Evolutionary conservation across 176 grass and related monocot species (phyloP).

Genomic region (Alloteropsis semialata): DNA sequence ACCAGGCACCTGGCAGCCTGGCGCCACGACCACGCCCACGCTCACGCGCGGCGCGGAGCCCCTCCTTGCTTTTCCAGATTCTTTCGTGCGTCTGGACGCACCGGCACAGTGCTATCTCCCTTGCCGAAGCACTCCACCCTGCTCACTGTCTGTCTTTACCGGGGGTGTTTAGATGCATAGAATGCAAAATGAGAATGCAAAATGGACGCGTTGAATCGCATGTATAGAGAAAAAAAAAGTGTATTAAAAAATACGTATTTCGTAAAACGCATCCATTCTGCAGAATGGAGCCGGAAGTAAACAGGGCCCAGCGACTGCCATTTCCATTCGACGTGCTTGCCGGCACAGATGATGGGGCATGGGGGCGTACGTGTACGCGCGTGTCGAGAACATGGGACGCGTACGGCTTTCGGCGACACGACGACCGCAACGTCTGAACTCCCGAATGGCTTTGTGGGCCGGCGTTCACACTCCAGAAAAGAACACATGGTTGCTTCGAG

Average conservation of each 20-base stretch:
- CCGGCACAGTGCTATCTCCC: background rate
- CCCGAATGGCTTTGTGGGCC: background rate
- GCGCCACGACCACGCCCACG: background rate
- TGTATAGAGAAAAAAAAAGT: too few species aligned
- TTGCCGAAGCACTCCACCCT: background rate
- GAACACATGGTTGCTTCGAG: background rate
- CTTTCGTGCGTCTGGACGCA: conserved; percentile 7
- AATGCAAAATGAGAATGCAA: too few species aligned
- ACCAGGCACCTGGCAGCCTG: conserved; percentile 20
- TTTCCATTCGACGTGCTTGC: background rate
- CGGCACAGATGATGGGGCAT: background rate
- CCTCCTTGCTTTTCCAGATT: background rate
- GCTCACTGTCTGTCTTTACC: background rate
- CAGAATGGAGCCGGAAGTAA: too few species aligned
- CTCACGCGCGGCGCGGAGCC: background rate
- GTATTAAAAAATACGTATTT: too few species aligned
- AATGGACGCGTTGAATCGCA: too few species aligned
- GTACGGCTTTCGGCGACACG: background rate
- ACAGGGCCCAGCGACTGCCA: background rate
- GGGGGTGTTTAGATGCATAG: too few species aligned
- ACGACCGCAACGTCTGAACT: background rate
- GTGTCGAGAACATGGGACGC: background rate
- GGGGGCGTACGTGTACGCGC: background rate
- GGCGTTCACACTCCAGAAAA: background rate
- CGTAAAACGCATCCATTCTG: too few species aligned